Base-by-base conservation (phyloP, 2,329 filamentous ascomycete genomes). In the Stachybotrys echinatus region DNA sequence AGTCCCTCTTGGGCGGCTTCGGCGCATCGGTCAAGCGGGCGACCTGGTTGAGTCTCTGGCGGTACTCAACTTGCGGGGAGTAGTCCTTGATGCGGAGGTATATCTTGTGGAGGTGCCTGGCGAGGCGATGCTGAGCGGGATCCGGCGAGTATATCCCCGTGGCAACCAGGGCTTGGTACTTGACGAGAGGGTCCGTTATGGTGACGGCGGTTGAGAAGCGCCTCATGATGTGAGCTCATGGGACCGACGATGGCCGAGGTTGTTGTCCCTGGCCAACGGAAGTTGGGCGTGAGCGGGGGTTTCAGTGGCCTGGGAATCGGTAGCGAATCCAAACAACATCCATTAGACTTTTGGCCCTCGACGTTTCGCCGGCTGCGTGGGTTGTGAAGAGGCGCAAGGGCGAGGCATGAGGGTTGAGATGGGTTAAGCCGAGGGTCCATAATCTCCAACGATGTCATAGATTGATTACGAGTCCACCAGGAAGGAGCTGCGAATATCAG, bases 11-110 rank as follows among this genome's bases (percentile, higher is more conserved):
- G 19, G 67, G 58, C 5, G 61, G 57, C 5, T 55, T 54, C 38
- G 57, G 65, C 14, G 61, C 48, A 34, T 68, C 58, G n/a, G 71
- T 69, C 43, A 80, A 61, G 34, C 67, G 69, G 5, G 77, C 77
- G 23, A 89, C 74, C 55, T 83, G 81, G 42, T 78, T 76, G 2
- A 94, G 73, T 23, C 82, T 79, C 53, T 82, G 73, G 23, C 77
- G 77, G 62, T 92, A 92, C 61, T 90, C 85, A 12, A 79, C 58
- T 44, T 83, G 79, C 0, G 88, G 89, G 34, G 86, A 80, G 67
- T 94, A 92, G 65, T 92, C 88, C 62, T 89, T 91, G 39, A 92
- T 72, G 3, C 84, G 77, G 37, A 81, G 72, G 58, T 94, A 92
- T 12, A 92, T 75, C 62, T 89, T 88, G 57, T 89, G 87, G 2